Evolutionary conservation across 768 basidiomycete species (phyloP), one percentile per base, ranked within the genome.

Genomic region (Coprinopsis cinerea): DNA sequence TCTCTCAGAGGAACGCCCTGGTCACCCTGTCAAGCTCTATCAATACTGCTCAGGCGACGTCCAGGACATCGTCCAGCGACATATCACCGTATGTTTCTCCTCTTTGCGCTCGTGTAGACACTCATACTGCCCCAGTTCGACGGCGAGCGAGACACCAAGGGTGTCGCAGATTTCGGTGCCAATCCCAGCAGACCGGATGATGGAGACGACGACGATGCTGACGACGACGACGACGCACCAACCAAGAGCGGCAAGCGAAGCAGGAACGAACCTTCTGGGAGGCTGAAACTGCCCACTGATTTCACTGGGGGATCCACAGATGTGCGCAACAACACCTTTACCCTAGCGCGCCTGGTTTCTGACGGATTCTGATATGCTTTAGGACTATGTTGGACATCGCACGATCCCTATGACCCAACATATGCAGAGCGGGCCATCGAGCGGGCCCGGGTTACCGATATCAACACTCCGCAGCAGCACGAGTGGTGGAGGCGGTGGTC

Each of bases 1-100:
- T 50, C 25, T 36, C 44, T 30, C 61, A 87, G 85, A 88, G 71
- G 84, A 87, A 66, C 79, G 83, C 27, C 75, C 83, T 44, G 86
- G 88, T 15, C 87, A 90, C 64, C 82, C 87, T 68, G 66, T 81
- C 55, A 90, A 89, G 69, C 76, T 89, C 17, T 88, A 86, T 68
- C 85, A 90, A 61, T 91, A 90, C 59, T 82, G 84, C 63, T 89
- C 87, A 11, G 61, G 67, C 11, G 84, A 89, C 60, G 78, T 85
- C 50, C 76, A 81, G 53, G 74, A 78, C 53, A 82, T 89, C 55
- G 78, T 90, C 24, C 75, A 83, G 53, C 77, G 85, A 36, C 86
- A 88, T 64, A 54, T 83, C 18, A 62, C 67, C 44, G 76, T 74
- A 48, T 14, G 69, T 65, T 14, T 45, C 24, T 24, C 25, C 34